Base-by-base conservation (phyloP, 1,139 yeast species). In the Pichia sp. region DNA sequence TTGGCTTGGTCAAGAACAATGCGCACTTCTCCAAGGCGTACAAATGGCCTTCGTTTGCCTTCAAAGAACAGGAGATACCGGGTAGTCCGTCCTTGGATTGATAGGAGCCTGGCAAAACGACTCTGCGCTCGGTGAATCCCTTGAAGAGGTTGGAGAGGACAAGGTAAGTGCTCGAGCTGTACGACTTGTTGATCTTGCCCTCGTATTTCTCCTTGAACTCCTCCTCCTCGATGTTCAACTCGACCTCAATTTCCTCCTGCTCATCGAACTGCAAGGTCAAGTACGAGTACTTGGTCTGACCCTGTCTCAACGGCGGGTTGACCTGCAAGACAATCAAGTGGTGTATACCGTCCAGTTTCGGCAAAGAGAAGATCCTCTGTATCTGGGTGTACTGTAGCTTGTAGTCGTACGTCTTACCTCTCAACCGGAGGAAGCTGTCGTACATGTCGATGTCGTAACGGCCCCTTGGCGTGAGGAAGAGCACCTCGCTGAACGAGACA, bases 351-450 rank as follows among this genome's bases (percentile, higher is more conserved):
- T 95, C 99, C 0, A 96, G 92, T 68, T 91, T 91, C 40, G 99
- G 99, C 61, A 93, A 78, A 24, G 96, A 83, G 64, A 93, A 93
- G 51, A 93, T 83, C 66, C 97, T 79, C 71, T 92, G 97, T 61
- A 93, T 86, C 68, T 90, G 95, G 67, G 85, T 80, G 73, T 89
- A 93, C 69, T 89, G 97, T 58, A 95, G 81, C 73, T 93, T 95
- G 78, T 93, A 95, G 71, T 93, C 99, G 73, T 95, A 93, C 3
- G 99, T 93, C 73, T 93, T 93, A 71, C 99, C 99, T 67, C 99
- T 85, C 56, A 93, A 78, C 70, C 99, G 84, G 72, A 95, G 81
- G 47, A 95, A 88, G 31, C 83, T 81, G 47, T 90, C 85, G 72
- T 89, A 93, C 86, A 93, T 87, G 71, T 92, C 98, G 64, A 93